phyloP scores from a whole-genome alignment of 345 rosid genomes.

The Acer saccharum region DNA sequence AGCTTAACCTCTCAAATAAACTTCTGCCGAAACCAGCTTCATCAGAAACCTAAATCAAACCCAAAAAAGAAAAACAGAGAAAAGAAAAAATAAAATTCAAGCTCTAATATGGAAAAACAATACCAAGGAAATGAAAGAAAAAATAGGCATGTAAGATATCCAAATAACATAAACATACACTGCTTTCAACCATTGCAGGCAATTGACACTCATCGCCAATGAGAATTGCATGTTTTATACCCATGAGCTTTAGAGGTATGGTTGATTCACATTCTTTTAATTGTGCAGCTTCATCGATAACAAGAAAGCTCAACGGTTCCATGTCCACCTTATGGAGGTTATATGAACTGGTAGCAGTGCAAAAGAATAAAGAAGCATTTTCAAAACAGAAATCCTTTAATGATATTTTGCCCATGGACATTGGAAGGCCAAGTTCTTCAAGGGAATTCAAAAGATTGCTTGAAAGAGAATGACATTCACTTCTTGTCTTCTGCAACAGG shows the following conservation, averaged over 20 bases:
- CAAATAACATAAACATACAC: conserved; percentile 27
- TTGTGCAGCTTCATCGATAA: conserved; percentile 67
- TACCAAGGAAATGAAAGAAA: no score
- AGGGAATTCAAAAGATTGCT: conserved; percentile 15
- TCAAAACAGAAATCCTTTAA: conserved; percentile 36
- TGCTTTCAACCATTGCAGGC: conserved; percentile 48
- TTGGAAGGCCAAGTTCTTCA: conserved; percentile 27
- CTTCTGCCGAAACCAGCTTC: conserved; percentile 58
- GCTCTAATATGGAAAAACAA: not conserved
- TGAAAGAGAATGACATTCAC: conserved; percentile 29
- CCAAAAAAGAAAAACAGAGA: not conserved
- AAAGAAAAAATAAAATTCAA: not conserved
- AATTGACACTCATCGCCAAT: conserved; percentile 54
- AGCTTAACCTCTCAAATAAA: conserved; percentile 60
- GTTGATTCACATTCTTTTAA: conserved; percentile 52
- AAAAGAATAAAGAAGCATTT: conserved; percentile 36
- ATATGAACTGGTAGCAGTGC: conserved; percentile 39
- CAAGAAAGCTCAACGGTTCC: conserved; percentile 36
- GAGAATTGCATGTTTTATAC: conserved; percentile 38
- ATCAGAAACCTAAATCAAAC: conserved; percentile 29
- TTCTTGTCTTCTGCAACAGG: conserved; percentile 11
- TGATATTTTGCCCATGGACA: not conserved
- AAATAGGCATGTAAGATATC: not conserved
- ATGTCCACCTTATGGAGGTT: conserved; percentile 24
- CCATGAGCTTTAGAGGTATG: conserved; percentile 45